Base-by-base conservation (phyloP, 257 asterid genomes). In the Nicotiana paniculata region DNA sequence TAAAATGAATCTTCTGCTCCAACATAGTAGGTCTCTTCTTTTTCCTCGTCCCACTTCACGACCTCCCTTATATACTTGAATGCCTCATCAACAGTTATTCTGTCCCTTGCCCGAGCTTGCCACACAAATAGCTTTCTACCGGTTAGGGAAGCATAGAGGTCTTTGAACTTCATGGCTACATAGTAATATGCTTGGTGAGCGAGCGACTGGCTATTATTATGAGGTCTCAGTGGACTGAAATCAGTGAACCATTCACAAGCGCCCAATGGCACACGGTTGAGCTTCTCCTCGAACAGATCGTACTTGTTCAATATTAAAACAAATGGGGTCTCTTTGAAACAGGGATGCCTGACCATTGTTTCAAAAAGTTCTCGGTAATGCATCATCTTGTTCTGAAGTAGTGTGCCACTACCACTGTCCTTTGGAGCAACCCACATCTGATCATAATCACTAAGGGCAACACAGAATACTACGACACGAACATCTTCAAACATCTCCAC, bases 401-500 rank as follows among this genome's bases (percentile, higher is more conserved):
- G 86, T 32, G 69, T 83, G 9, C 85, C 88, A 4, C 84, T 84
- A 57, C 89, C 88, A 18, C 82, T 81, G 77, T 58, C 86, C 83
- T 87, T 93, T 37, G 91, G 87, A 78, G 92, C 82, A 16, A 88
- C 78, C 81, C 90, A 86, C 63, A 87, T 84, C 72, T 95, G 98
- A 83, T 96, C 97, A 5, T 96, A 96, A 57, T 96, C 98, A 16
- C 97, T 88, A 46, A 96, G 88, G 63, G 99, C 88, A 10, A 91
- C 89, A 55, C 96, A 91, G 86, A 93, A 93, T 21, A 94, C 93
- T 2, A 96, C 92, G 2, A 88, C 93, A 1, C 98, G 95, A 5
- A 96, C 98, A 57, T 94, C 98, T 89, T 94, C 98, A 37, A 96
- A 96, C 99, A 96, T 96, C 82, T 94, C 99, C 24, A 94, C 94